These are phyloP conservation scores for Wickerhamomyces bisporus DNA, from an alignment of 805 yeast species.

Conservation along the genomic window DNA sequence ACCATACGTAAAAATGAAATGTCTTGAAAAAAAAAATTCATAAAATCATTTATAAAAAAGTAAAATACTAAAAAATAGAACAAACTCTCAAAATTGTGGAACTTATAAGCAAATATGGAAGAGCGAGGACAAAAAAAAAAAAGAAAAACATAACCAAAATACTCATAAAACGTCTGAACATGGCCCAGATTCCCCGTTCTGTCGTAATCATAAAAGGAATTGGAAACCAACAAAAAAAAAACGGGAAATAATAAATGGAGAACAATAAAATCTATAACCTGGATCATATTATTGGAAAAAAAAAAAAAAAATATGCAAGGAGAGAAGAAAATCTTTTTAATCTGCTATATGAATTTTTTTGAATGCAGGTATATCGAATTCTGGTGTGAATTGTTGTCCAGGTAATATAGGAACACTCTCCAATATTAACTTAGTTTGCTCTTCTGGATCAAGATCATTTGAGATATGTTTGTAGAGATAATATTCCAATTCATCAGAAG, in stretches of 20 bases:
- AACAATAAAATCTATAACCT: too few species aligned
- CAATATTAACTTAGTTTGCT: constrained; percentile 50
- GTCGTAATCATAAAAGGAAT: too few species aligned
- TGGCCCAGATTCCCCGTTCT: too few species aligned
- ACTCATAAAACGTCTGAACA: too few species aligned
- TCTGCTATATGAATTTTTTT: constrained; percentile 35
- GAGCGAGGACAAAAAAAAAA: neutral
- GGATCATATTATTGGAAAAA: neutral
- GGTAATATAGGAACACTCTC: constrained; percentile 77
- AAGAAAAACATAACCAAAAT: neutral
- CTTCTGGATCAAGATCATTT: constrained; percentile 42
- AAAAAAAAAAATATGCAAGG: neutral
- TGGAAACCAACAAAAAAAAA: too few species aligned
- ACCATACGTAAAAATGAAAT: constrained; percentile 1
- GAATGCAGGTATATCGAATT: constrained; percentile 65
- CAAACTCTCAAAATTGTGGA: neutral
- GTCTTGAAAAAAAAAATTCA: constrained; percentile 1
- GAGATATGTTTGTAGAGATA: constrained; percentile 61
- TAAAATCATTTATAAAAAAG: neutral
- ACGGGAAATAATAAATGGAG: too few species aligned
- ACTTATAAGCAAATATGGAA: too few species aligned
- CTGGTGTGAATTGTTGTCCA: constrained; percentile 64
- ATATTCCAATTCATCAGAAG: constrained; percentile 50
- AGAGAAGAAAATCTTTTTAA: neutral
- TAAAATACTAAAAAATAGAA: constrained; percentile 1